Base-by-base conservation (phyloP, 257 asterid species). In the Verbascum thapsus region DNA sequence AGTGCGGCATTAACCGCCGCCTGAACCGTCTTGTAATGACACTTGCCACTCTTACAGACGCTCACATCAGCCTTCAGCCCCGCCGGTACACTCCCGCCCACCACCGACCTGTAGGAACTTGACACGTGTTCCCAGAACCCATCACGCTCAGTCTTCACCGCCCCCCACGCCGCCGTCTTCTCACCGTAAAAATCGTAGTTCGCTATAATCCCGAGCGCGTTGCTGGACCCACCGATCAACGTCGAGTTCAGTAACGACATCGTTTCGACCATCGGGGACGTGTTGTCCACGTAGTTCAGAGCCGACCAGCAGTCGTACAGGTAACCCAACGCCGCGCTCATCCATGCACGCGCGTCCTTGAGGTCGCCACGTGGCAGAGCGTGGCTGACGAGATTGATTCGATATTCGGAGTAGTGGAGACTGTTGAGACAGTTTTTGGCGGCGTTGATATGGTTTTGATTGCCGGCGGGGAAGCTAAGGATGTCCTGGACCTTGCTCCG, bases 341-440 rank as follows among this genome's bases (percentile, higher is more conserved):
- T 61, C 95, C 90, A 87, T 9, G 95, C 95, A 17, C 95, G 88
- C 12, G 86, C 83, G 72, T 82, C 84, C 71, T 82, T 87, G 6
- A 74, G 32, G 10, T 18, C n/a, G 37, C 69, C 74, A 10, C 73
- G 35, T 3, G 61, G 23, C 20, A 81, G 42, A 0, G 80, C 80
- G 0, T 35, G 67, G 30, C 34, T 73, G 19, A 70, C 55, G 6
- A 57, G 61, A 2, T 49, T 55, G 11, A 72, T 52, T 30, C 95
- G 75, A 37, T 78, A 50, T 0, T 54, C 76, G 18, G 85, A 72
- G 32, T 82, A 84, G 6, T 63, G 68, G 7, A 84, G 71, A 18
- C 69, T 32, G 32, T 82, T 86, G 9, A 82, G 66, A 74, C 95
- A 80, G 13, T 53, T 67, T 0, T 22, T 48, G 11, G 84, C 85